Evolutionary conservation across 1,139 yeast species (phyloP).

Genomic region (Magnusiomyces tetraspermus): DNA sequence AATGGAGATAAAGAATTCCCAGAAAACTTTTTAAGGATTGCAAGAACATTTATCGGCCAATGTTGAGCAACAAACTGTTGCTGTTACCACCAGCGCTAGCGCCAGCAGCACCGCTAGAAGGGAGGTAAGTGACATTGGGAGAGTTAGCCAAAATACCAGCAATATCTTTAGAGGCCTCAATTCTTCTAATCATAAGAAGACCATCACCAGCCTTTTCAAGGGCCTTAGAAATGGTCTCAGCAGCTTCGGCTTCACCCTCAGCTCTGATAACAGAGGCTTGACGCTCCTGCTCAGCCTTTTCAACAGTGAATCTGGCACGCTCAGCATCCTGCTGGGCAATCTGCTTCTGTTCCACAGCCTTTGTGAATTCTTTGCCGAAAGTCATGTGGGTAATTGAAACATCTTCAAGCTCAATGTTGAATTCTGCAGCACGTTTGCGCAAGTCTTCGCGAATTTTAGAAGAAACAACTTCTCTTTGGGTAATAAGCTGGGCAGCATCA

Average conservation of each 20-base stretch:
- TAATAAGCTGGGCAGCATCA: slow-evolving; percentile 95
- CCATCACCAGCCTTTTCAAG: slow-evolving; percentile 95
- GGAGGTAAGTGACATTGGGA: slow-evolving; percentile 86
- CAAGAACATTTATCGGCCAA: slow-evolving; percentile 41
- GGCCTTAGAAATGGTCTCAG: slow-evolving; percentile 90
- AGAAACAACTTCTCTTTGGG: slow-evolving; percentile 93
- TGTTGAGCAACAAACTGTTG: slow-evolving; percentile 45
- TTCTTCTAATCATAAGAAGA: slow-evolving; percentile 80
- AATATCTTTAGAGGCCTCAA: slow-evolving; percentile 94
- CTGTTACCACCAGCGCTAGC: slow-evolving; percentile 27
- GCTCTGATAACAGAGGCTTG: slow-evolving; percentile 93
- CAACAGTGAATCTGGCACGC: slow-evolving; percentile 88
- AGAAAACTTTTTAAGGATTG: neutral
- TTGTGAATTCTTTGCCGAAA: slow-evolving; percentile 92
- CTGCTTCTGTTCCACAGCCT: slow-evolving; percentile 97
- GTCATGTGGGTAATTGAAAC: slow-evolving; percentile 97
- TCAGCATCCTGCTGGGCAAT: slow-evolving; percentile 99
- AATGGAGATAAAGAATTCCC: neutral
- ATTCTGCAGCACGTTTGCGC: slow-evolving; percentile 74
- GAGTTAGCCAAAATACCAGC: slow-evolving; percentile 79
- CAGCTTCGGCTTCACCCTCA: slow-evolving; percentile 99
- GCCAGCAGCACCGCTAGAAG: slow-evolving; percentile 38
- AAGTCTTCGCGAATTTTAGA: slow-evolving; percentile 83
- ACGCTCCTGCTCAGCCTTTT: slow-evolving; percentile 95
- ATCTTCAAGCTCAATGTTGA: slow-evolving; percentile 85